Conservation (phyloP, 202 grass and related monocot genomes). For the Sporobolus alterniflorus region DNA sequence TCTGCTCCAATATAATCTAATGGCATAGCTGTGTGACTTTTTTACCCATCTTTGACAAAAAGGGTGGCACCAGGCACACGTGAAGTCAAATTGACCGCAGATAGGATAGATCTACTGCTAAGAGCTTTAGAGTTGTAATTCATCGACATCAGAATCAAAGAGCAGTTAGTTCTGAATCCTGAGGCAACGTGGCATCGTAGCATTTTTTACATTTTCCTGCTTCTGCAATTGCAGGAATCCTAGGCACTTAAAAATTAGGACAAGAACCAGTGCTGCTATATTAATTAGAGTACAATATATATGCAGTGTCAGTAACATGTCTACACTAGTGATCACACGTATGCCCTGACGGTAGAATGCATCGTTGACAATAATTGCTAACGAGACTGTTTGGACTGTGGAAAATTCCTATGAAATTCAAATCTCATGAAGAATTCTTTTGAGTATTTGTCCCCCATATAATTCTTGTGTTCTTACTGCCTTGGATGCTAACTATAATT, state of each 20-base stretch:
- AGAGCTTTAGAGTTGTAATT: background rate
- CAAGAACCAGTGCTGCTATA: background rate
- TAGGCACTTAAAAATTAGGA: background rate
- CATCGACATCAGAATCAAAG: background rate
- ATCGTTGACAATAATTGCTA: too few relatives aligned
- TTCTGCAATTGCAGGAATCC: background rate
- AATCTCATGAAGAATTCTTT: too few relatives aligned
- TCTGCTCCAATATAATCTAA: background rate
- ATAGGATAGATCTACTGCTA: background rate
- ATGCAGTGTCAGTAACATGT: background rate
- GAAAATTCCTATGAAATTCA: too few relatives aligned
- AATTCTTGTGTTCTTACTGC: too few relatives aligned
- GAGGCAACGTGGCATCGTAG: background rate
- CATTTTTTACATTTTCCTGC: too few relatives aligned
- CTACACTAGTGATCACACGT: background rate
- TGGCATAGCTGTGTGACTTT: background rate
- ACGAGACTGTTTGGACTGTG: too few relatives aligned
- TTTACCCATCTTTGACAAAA: slow-evolving; percentile 13
- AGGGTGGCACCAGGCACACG: slow-evolving; percentile 7
- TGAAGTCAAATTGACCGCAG: slow-evolving; percentile 7
- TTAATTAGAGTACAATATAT: background rate
- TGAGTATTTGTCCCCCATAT: too few relatives aligned
- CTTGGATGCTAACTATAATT: too few relatives aligned
- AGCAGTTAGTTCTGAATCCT: background rate
- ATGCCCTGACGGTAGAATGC: too few relatives aligned